Evolutionary conservation across 2,329 filamentous ascomycete genomes (phyloP).

Genomic region (Penicillium sp.): DNA sequence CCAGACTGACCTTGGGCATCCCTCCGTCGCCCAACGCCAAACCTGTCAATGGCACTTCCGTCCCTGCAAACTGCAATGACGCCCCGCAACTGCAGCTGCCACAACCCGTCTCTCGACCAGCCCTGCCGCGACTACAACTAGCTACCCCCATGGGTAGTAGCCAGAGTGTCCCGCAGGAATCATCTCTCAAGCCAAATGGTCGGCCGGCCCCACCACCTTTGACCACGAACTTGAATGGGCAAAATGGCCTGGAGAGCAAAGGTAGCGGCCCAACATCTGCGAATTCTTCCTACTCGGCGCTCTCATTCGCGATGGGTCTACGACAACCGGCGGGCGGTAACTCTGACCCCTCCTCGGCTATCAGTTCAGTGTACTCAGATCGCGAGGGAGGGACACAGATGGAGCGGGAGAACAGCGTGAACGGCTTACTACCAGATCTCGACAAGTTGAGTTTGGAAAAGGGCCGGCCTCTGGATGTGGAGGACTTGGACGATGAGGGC

Average conservation of each 20-base stretch:
- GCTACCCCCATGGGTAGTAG: slow-evolving; percentile 82
- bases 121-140: slow-evolving; percentile 77
- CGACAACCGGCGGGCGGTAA: slow-evolving; percentile 64
- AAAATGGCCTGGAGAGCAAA: slow-evolving; percentile 76
- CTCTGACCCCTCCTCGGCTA: slow-evolving; percentile 84
- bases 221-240: slow-evolving; percentile 71
- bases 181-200: slow-evolving; percentile 56
- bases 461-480: slow-evolving; percentile 82
- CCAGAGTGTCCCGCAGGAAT: slow-evolving; percentile 70
- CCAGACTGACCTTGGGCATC: slow-evolving; percentile 84
- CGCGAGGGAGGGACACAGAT: slow-evolving; percentile 72
- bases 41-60: slow-evolving; percentile 59
- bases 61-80: slow-evolving; percentile 51
- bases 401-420: slow-evolving; percentile 80
- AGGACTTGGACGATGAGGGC: slow-evolving; percentile 90
- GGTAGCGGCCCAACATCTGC: slow-evolving; percentile 82
- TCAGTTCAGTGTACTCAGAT: slow-evolving; percentile 81
- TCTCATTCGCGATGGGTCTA: slow-evolving; percentile 77
- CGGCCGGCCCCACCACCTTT: slow-evolving; percentile 59
- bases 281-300: slow-evolving; percentile 79
- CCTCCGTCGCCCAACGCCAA: slow-evolving; percentile 82
- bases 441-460: slow-evolving; percentile 81
- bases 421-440: slow-evolving; percentile 72
- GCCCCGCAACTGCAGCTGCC: slow-evolving; percentile 56
- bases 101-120: slow-evolving; percentile 52